These are phyloP conservation scores for Tephrocybe sp. DNA, from an alignment of 768 basidiomycete species.

Conservation along the genomic window DNA sequence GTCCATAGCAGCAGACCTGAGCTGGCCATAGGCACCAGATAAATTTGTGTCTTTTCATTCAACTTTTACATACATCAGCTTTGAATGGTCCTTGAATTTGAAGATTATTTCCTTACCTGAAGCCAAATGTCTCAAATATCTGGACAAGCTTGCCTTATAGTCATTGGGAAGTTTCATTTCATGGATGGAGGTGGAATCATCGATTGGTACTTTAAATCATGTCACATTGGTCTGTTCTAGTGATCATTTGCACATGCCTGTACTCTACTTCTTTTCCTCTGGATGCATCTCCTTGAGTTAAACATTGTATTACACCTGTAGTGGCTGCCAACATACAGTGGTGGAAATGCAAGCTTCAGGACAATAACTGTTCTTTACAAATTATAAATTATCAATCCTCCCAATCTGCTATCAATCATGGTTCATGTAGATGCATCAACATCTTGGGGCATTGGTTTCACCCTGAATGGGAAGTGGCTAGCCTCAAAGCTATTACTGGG, in stretches of 20 bases:
- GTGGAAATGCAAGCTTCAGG: conserved; percentile 19
- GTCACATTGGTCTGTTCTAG: conserved; percentile 28
- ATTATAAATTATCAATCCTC: conserved; percentile 17
- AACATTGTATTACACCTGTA: conserved; percentile 10
- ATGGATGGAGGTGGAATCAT: conserved; percentile 20
- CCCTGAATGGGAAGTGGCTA: conserved; percentile 30
- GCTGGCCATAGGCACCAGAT: conserved; percentile 22
- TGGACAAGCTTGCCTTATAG: conserved; percentile 23
- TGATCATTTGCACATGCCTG: conserved; percentile 28
- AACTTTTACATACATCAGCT: conserved; percentile 34
- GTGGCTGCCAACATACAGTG: conserved; percentile 24
- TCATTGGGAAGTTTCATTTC: conserved; percentile 5
- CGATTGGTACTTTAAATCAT: conserved; percentile 37
- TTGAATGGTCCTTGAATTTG: conserved; percentile 30
- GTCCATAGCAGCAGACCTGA: conserved; percentile 13
- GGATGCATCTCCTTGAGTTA: conserved; percentile 10
- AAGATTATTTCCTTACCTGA: conserved; percentile 30
- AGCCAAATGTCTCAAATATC: conserved; percentile 28
- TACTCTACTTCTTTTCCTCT: conserved; percentile 29
- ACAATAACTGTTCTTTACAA: conserved; percentile 10
- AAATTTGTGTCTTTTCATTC: not conserved
- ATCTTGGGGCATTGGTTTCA: conserved; percentile 12
- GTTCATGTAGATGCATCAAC: conserved; percentile 38
- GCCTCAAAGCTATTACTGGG: conserved; percentile 33
- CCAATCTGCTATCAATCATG: conserved; percentile 3